Evolutionary conservation across 305 asterid species (phyloP).

Genomic region (Salvia sclarea): DNA sequence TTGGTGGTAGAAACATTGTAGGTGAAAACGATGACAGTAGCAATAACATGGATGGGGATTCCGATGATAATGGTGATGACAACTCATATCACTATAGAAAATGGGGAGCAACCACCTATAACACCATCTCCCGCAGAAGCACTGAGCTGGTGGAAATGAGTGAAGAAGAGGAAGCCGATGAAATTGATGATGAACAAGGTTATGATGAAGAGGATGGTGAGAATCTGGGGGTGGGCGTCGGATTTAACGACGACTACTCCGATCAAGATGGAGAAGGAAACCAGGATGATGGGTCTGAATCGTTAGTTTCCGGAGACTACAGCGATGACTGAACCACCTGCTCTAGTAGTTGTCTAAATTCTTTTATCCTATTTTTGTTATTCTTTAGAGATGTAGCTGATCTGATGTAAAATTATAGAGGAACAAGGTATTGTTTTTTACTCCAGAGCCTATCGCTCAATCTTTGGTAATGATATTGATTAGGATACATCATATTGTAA

Average conservation of each 20-base stretch:
- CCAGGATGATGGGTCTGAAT: constrained; percentile 57
- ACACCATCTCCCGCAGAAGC: constrained; percentile 40
- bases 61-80: constrained; percentile 55
- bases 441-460: no score
- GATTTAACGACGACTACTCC: constrained; percentile 43
- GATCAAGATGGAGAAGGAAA: constrained; percentile 40
- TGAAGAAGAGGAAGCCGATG: constrained; percentile 69
- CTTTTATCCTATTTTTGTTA: constrained; percentile 18
- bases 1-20: constrained; percentile 34
- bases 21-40: constrained; percentile 52
- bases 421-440: background rate
- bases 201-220: constrained; percentile 47
- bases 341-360: background rate
- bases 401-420: constrained; percentile 41
- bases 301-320: constrained; percentile 64
- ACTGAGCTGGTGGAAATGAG: constrained; percentile 60
- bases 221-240: constrained; percentile 41
- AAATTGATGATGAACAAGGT: constrained; percentile 44
- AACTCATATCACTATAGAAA: constrained; percentile 39
- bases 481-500: background rate
- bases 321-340: constrained; percentile 44
- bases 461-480: background rate
- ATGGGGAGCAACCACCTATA: constrained; percentile 49
- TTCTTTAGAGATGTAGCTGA: constrained; percentile 42
- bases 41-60: constrained; percentile 62